phyloP scores from a whole-genome alignment of 345 rosid genomes.

The Moricandia arvensis region DNA sequence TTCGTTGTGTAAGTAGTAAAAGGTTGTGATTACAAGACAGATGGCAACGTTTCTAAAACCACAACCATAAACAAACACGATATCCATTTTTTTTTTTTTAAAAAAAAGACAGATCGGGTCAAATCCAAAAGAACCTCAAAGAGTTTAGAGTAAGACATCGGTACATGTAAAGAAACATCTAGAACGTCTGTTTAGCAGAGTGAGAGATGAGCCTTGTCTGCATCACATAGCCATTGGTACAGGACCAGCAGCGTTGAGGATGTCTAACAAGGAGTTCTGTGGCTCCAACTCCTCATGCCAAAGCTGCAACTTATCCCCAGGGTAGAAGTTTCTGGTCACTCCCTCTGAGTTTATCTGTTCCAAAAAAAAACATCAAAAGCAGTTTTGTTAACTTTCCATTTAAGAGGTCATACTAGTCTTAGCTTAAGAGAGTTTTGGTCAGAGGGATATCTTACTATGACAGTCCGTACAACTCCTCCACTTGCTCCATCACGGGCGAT shows the following conservation, averaged over 20 bases:
- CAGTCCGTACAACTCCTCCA: slow-evolving; percentile 97
- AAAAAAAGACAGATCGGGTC: slow-evolving; percentile 1
- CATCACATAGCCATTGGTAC: slow-evolving; percentile 74
- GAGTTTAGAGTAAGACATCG: slow-evolving; percentile 4
- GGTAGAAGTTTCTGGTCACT: slow-evolving; percentile 79
- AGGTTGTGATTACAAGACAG: neutral
- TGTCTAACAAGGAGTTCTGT: slow-evolving; percentile 71
- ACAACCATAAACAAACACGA: slow-evolving; percentile 13
- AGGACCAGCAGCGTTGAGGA: slow-evolving; percentile 58
- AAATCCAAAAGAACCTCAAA: slow-evolving; percentile 7
- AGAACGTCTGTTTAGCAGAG: slow-evolving; percentile 16
- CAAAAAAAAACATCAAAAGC: slow-evolving; percentile 2
- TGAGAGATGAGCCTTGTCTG: slow-evolving; percentile 2
- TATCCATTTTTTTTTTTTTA: slow-evolving; percentile 12
- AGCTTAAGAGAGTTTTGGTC: neutral
- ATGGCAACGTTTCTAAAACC: neutral
- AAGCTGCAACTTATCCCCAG: slow-evolving; percentile 78
- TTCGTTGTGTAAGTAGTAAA: too few species aligned
- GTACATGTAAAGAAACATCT: slow-evolving; percentile 14
- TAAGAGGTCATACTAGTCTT: neutral
- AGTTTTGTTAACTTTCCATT: neutral
- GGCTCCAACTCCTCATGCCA: slow-evolving; percentile 95
- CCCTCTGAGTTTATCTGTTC: slow-evolving; percentile 84
- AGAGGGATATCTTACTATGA: slow-evolving; percentile 57
- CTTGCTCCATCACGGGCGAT: slow-evolving; percentile 98